phyloP scores from a whole-genome alignment of 768 basidiomycete species.

The Mycena venus region DNA sequence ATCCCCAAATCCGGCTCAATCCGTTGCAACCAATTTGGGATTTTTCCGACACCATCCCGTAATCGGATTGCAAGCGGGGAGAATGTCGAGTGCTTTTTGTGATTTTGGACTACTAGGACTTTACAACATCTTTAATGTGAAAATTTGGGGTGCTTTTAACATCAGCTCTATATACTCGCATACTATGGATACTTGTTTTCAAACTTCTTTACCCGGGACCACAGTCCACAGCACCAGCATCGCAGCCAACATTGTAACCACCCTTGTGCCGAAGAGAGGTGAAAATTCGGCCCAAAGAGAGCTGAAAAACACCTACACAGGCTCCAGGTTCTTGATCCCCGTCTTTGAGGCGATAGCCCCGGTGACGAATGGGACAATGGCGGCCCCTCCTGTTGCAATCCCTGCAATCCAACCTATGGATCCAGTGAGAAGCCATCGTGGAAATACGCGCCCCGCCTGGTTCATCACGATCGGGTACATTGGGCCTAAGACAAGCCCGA shows the following conservation, averaged over 20 bases:
- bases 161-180: neutral
- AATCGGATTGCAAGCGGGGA: too few species aligned
- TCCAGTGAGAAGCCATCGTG: constrained; percentile 63
- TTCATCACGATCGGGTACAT: too few species aligned
- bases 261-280: constrained; percentile 43
- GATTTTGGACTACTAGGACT: too few species aligned
- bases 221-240: constrained; percentile 57
- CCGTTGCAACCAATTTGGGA: too few species aligned
- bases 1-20: too few species aligned
- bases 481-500: too few species aligned
- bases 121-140: neutral
- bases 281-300: constrained; percentile 50
- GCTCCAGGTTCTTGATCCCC: constrained; percentile 72
- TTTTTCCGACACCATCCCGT: too few species aligned
- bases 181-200: neutral
- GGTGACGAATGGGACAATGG: constrained; percentile 64
- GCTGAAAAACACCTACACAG: constrained; percentile 63
- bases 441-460: too few species aligned
- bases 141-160: neutral
- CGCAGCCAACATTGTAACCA: constrained; percentile 57
- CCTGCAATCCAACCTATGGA: constrained; percentile 67
- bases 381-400: constrained; percentile 64
- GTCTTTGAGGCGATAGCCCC: constrained; percentile 71
- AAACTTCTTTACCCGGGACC: constrained; percentile 42
- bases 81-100: too few species aligned